Evolutionary conservation across 2,329 filamentous ascomycete genomes (phyloP), one percentile per base, ranked within the genome.

Genomic region (Xylariaceae sp.): DNA sequence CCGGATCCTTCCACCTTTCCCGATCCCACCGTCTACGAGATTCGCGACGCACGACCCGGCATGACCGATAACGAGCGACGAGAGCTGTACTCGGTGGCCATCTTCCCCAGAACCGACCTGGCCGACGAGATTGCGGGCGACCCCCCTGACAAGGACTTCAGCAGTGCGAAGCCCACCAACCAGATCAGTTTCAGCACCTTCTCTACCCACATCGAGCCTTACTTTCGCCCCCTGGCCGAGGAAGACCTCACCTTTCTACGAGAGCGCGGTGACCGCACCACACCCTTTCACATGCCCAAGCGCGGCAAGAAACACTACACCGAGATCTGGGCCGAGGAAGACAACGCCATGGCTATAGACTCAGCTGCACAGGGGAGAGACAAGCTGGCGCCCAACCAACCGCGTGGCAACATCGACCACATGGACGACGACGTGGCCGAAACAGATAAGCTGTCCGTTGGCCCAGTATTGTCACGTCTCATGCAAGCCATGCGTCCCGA

Each of bases 101-200:
- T 82, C 13, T 99, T 94, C 66, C 94, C 94, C 1, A 80, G 80
- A 47, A 87, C 82, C 58, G 89, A 97, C 64, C 78, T 99, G 9
- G 80, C 85, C 52, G 87, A 97, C 65, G 77, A 94, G 60, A 95
- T 96, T 58, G 88, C 93, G 11, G 94, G 94, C 44, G 86, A 88
- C 38, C 89, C 92, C 1, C 93, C 94, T 1, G 92, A 97, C 70
- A 91, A 90, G 68, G 94, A 99, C 73, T 97, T 97, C 65, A 97
- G 90, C 67, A 96, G 84, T 66, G 88, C 90, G 33, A 99, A 97
- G 68, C 91, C 93, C 5, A 86, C 87, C 17, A 96, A 93, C 63
- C 94, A 99, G 74, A 94, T 97, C 69, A 92, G 89, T 68, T 94
- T 94, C 59, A 88, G 84, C 51, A 96, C 93, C 1, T 99, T 99